A percentile compares a stretch with the other conserved stretches of the same genome.
Evolutionary conservation across 441 rosid species (phyloP).

Genomic region (Pelargonium fulgidum): DNA sequence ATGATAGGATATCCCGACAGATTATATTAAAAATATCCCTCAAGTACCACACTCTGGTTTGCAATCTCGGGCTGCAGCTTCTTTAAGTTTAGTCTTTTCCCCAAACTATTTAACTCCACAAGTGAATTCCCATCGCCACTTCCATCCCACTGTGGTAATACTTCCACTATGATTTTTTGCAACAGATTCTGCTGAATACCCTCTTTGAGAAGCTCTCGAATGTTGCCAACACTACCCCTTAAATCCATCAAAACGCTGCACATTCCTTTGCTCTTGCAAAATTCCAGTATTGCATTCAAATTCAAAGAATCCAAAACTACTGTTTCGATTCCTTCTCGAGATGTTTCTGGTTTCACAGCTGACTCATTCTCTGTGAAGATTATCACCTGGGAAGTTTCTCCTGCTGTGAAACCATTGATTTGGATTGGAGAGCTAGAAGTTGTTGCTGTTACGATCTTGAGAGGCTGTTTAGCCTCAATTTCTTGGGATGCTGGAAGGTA

Average conservation of each 20-base stretch:
- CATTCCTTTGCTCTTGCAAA: conserved; percentile 48
- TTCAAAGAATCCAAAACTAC: conserved; percentile 43
- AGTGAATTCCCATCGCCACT: conserved; percentile 19
- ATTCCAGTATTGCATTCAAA: conserved; percentile 47
- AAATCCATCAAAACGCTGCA: conserved; percentile 65
- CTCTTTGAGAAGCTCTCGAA: conserved; percentile 47
- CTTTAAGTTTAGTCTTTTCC: conserved; percentile 34
- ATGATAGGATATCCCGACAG: too few relatives aligned
- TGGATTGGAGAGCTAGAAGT: conserved; percentile 26
- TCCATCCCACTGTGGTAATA: conserved; percentile 55
- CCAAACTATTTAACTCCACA: conserved; percentile 28
- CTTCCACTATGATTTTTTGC: conserved; percentile 62
- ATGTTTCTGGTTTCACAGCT: conserved; percentile 27
- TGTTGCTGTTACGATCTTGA: conserved; percentile 39
- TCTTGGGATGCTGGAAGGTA: conserved; percentile 48
- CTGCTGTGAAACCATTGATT: conserved; percentile 28
- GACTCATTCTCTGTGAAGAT: conserved; percentile 37
- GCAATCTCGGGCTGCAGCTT: conserved; percentile 40
- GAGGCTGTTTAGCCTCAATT: conserved; percentile 61
- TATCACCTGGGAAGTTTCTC: conserved; percentile 32
- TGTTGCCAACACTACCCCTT: conserved; percentile 42
- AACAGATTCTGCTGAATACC: conserved; percentile 43
- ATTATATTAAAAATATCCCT: conserved; percentile 43
- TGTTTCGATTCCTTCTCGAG: conserved; percentile 36
- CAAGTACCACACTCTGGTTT: conserved; percentile 46